phyloP scores from a whole-genome alignment of 768 basidiomycete species.

The Nidularia pulvinata region DNA sequence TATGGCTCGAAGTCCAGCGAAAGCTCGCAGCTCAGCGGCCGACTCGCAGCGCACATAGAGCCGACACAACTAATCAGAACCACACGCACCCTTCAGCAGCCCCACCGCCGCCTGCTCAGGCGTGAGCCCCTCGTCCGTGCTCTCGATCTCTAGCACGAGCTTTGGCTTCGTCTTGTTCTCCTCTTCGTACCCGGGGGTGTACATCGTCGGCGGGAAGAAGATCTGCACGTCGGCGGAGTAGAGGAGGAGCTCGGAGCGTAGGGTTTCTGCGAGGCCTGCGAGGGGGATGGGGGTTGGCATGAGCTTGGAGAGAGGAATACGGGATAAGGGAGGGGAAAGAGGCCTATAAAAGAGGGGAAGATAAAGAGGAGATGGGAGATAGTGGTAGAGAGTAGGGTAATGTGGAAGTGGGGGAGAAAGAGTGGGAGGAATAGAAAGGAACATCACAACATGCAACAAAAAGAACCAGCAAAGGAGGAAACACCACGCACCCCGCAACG shows the following conservation, averaged over 20 bases:
- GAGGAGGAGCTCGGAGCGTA: conserved; percentile 77
- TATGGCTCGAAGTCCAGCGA: too few species aligned
- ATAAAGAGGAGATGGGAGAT: too few species aligned
- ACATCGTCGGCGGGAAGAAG: conserved; percentile 84
- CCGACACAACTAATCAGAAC: background rate
- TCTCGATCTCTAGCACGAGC: conserved; percentile 74
- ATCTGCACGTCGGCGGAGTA: conserved; percentile 81
- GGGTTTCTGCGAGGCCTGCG: conserved; percentile 79
- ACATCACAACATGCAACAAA: too few species aligned
- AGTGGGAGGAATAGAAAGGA: too few species aligned
- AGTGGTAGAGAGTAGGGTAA: too few species aligned
- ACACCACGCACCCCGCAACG: conserved; percentile 66
- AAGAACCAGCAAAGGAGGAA: background rate
- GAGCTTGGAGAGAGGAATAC: too few species aligned
- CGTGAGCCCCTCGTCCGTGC: conserved; percentile 61
- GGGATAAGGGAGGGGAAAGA: too few species aligned
- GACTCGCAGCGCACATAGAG: background rate
- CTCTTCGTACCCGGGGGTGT: conserved; percentile 70
- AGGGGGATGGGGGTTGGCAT: too few species aligned
- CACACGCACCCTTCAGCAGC: conserved; percentile 65
- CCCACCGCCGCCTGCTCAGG: conserved; percentile 62
- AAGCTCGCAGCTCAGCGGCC: too few species aligned
- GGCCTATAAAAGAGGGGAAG: too few species aligned
- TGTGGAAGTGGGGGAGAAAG: too few species aligned
- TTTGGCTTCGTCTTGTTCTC: conserved; percentile 81